phyloP scores from a whole-genome alignment of 345 rosid genomes.

The Melaleuca alternifolia region DNA sequence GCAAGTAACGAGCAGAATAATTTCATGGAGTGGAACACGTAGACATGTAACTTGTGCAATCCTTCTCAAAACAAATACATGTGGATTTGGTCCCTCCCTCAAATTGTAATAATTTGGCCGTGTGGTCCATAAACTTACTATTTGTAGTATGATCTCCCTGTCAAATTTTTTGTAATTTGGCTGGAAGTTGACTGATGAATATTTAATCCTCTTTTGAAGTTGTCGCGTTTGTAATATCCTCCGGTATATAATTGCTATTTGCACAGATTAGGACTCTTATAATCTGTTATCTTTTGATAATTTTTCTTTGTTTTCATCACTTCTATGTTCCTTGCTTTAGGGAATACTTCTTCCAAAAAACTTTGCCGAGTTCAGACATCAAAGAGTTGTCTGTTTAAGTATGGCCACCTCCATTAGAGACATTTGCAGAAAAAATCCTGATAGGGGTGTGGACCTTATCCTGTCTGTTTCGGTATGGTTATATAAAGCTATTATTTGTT shows the following conservation, averaged over 20 bases:
- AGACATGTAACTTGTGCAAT: neutral
- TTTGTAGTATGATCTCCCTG: neutral
- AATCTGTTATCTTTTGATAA: neutral
- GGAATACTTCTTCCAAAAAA: conserved; percentile 52
- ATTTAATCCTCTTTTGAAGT: neutral
- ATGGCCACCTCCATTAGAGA: conserved; percentile 76
- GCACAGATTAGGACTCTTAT: neutral
- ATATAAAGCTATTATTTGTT: neutral
- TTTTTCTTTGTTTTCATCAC: conserved; percentile 3
- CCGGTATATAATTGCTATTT: neutral
- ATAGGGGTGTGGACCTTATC: conserved; percentile 96
- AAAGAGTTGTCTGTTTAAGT: conserved; percentile 57
- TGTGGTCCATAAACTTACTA: neutral
- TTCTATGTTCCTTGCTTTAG: conserved; percentile 15
- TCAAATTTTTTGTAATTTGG: neutral
- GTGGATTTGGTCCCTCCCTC: neutral
- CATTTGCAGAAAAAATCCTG: conserved; percentile 77
- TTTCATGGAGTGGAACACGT: neutral
- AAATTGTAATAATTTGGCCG: neutral
- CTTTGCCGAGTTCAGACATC: conserved; percentile 43
- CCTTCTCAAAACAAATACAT: neutral
- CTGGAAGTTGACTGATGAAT: neutral
- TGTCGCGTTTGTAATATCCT: neutral
- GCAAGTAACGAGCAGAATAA: neutral
- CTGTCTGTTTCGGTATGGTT: conserved; percentile 79